These are phyloP conservation scores for Syzygium oleosum DNA, from an alignment of 345 rosid genomes.

Conservation along the genomic window DNA sequence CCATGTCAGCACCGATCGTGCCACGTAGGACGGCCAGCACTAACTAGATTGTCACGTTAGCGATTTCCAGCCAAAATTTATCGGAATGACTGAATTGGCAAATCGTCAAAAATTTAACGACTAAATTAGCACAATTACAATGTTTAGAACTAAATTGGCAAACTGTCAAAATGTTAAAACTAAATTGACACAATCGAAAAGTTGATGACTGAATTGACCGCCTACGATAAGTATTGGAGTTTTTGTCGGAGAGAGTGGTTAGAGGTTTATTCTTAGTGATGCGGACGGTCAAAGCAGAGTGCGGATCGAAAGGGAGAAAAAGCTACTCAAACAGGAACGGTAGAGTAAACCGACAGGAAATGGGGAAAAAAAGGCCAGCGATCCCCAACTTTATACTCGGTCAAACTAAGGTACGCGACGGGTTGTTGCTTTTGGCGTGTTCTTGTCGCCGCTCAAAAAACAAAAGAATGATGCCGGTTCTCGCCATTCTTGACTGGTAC, in stretches of 20 bases:
- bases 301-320: background rate
- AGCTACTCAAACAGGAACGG: background rate
- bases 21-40: rapidly evolving
- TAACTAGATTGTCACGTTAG: rapidly evolving
- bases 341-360: background rate
- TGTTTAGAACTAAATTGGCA: rapidly evolving
- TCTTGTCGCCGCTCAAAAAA: background rate
- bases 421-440: background rate
- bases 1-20: rapidly evolving
- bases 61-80: background rate
- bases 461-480: background rate
- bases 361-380: background rate
- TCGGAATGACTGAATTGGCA: rapidly evolving
- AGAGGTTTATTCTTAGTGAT: background rate
- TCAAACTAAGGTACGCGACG: background rate
- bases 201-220: too few species aligned
- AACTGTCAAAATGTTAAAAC: too few species aligned
- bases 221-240: background rate
- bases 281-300: background rate
- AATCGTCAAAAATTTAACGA: rapidly evolving
- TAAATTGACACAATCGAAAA: too few species aligned
- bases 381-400: background rate
- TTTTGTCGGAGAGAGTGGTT: background rate
- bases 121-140: rapidly evolving
- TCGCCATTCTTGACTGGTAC: background rate